Evolutionary conservation across 2,329 filamentous ascomycete genomes (phyloP).

Genomic region (Exophiala bonariae): DNA sequence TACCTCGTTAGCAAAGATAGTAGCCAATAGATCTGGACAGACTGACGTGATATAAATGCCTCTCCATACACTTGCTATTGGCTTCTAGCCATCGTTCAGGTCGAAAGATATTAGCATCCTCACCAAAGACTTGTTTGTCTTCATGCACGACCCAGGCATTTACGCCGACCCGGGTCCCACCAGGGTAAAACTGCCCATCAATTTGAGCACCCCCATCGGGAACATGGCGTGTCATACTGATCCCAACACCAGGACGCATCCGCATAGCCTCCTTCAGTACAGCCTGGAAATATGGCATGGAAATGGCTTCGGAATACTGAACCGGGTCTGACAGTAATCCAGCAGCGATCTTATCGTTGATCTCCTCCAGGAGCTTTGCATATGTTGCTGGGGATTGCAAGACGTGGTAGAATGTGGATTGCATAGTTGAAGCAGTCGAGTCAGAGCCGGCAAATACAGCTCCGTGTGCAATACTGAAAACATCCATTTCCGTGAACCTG

Average conservation of each 20-base stretch:
- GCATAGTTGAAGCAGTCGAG: conserved; percentile 61
- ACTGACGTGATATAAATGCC: conserved; percentile 55
- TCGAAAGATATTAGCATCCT: conserved; percentile 40
- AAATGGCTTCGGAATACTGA: conserved; percentile 22
- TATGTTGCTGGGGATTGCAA: conserved; percentile 41
- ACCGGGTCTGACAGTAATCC: conserved; percentile 23
- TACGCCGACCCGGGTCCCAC: conserved; percentile 22
- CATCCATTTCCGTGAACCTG: conserved; percentile 52
- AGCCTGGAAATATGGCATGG: conserved; percentile 25
- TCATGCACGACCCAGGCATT: conserved; percentile 44
- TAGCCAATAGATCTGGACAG: neutral
- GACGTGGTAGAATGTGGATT: conserved; percentile 56
- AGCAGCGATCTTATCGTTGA: conserved; percentile 23
- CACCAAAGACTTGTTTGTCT: conserved; percentile 40
- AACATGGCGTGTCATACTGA: conserved; percentile 30
- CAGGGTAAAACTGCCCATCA: conserved; percentile 22
- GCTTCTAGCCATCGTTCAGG: conserved; percentile 49
- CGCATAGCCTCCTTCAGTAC: conserved; percentile 28
- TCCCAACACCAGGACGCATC: conserved; percentile 28
- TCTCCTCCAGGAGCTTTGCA: conserved; percentile 45
- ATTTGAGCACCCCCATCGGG: conserved; percentile 24
- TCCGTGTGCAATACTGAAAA: conserved; percentile 58
- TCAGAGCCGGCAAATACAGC: conserved; percentile 56
- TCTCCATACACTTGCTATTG: conserved; percentile 49
- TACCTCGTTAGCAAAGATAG: conserved; percentile 1